A percentile compares a stretch with the other conserved stretches of the same genome.
These are phyloP conservation scores for Aspergillus pseudoglaucus DNA, from an alignment of 2,329 filamentous ascomycete species.

Conservation along the genomic window DNA sequence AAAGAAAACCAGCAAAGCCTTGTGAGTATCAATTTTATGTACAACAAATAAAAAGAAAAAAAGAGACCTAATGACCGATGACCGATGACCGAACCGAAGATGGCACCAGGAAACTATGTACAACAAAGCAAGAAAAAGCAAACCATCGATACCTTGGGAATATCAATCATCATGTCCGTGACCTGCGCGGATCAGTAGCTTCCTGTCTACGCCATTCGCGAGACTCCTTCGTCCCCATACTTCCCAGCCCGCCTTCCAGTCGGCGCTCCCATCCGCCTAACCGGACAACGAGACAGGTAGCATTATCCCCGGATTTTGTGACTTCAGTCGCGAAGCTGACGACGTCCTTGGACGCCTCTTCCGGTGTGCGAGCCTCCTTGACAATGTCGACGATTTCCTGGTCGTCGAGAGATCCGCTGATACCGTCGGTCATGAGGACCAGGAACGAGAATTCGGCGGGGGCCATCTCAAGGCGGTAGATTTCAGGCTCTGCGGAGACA, in stretches of 20 bases:
- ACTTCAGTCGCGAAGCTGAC: constrained; percentile 88
- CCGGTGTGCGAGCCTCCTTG: constrained; percentile 87
- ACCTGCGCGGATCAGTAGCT: constrained; percentile 71
- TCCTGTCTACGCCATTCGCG: constrained; percentile 76
- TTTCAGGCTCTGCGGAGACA: constrained; percentile 88
- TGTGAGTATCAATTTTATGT: not conserved
- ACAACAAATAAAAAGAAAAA: not conserved
- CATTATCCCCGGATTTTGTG: constrained; percentile 57
- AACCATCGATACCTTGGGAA: not conserved
- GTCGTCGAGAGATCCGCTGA: constrained; percentile 77
- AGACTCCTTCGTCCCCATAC: constrained; percentile 85
- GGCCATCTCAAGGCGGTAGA: constrained; percentile 68
- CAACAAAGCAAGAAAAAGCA: constrained; percentile 7
- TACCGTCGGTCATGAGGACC: constrained; percentile 80
- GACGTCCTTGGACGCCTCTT: constrained; percentile 71
- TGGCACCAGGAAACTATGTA: constrained; percentile 13
- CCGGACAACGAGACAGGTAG: constrained; percentile 57
- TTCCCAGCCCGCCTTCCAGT: constrained; percentile 75
- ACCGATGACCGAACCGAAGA: not conserved
- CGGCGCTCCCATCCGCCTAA: constrained; percentile 59
- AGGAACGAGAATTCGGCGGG: constrained; percentile 86
- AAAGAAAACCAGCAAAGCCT: no score
- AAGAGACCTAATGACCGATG: no score
- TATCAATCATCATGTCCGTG: constrained; percentile 42
- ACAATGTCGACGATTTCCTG: constrained; percentile 95